Conservation (phyloP, 805 yeast genomes). For the Saccharomyces mikatae region DNA sequence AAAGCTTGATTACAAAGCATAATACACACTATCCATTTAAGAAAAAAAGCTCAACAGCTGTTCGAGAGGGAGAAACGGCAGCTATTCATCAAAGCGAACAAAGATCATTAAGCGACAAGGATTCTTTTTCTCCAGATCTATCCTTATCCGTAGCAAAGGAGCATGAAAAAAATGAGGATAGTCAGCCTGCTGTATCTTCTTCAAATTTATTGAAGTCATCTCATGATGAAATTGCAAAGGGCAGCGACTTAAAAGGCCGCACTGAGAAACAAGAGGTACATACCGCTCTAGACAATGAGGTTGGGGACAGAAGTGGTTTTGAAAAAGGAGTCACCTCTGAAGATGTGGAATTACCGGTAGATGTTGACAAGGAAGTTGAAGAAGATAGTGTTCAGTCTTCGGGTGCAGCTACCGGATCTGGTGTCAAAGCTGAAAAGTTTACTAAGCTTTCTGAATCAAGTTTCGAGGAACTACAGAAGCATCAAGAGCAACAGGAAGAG, state of each 20-base stretch:
- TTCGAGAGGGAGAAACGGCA: not conserved
- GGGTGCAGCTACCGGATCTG: not conserved
- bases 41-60: not conserved
- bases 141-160: not conserved
- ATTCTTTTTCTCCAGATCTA: not conserved
- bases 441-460: not conserved
- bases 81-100: constrained; percentile 1
- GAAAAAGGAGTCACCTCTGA: not conserved
- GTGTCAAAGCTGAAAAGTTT: not conserved
- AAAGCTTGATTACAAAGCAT: constrained; percentile 4
- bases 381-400: not conserved
- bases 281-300: not conserved
- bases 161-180: not conserved
- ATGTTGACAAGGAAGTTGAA: not conserved
- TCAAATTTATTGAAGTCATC: not conserved
- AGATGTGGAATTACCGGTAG: not conserved
- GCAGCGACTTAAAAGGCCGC: not conserved
- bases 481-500: not conserved
- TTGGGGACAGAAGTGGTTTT: not conserved
- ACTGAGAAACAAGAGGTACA: not conserved
- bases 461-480: not conserved
- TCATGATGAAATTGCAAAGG: not conserved
- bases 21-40: not conserved
- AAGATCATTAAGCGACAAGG: not conserved
- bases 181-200: not conserved